Conservation (phyloP, 2,329 filamentous ascomycete species). For the Neonectria faginata region DNA sequence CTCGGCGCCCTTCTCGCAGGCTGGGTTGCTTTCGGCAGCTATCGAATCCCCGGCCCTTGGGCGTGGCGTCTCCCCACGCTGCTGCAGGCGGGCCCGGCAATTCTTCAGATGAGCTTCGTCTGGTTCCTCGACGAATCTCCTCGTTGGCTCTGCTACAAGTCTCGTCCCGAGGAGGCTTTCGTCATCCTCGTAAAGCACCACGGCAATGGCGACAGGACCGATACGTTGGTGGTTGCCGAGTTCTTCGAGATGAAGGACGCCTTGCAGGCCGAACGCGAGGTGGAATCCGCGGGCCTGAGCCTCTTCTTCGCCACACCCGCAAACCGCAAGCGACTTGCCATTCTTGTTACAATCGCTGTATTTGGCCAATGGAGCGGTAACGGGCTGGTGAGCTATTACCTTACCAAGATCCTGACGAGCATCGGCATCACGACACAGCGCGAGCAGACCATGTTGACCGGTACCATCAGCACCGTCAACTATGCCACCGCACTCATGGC, state of each 20-base stretch:
- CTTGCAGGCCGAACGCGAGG: constrained; percentile 21
- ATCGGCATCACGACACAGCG: constrained; percentile 31
- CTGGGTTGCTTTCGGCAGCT: constrained; percentile 32
- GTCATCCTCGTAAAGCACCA: constrained; percentile 27
- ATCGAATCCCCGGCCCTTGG: constrained; percentile 24
- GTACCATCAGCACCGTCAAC: constrained; percentile 31
- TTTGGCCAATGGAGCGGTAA: constrained; percentile 54
- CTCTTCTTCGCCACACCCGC: constrained; percentile 37
- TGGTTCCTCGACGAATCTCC: constrained; percentile 34
- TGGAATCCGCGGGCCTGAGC: constrained; percentile 22
- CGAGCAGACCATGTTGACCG: constrained; percentile 29
- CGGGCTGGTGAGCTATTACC: constrained; percentile 45
- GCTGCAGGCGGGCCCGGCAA: constrained; percentile 28
- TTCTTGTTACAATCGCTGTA: constrained; percentile 56
- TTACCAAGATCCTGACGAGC: constrained; percentile 42
- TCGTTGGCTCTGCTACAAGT: constrained; percentile 29
- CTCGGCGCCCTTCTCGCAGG: constrained; percentile 26
- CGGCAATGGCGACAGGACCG: constrained; percentile 58
- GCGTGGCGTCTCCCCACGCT: constrained; percentile 36
- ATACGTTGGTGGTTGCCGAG: constrained; percentile 47
- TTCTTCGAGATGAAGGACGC: constrained; percentile 37
- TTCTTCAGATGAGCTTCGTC: constrained; percentile 28
- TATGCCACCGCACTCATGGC: constrained; percentile 27
- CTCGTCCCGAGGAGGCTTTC: constrained; percentile 24
- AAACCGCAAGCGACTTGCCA: constrained; percentile 48